Percentiles rank a stretch among this genome's conserved stretches.
These are phyloP conservation scores for Acidiella bohemica DNA, from an alignment of 495 filamentous ascomycete genomes.

Conservation along the genomic window DNA sequence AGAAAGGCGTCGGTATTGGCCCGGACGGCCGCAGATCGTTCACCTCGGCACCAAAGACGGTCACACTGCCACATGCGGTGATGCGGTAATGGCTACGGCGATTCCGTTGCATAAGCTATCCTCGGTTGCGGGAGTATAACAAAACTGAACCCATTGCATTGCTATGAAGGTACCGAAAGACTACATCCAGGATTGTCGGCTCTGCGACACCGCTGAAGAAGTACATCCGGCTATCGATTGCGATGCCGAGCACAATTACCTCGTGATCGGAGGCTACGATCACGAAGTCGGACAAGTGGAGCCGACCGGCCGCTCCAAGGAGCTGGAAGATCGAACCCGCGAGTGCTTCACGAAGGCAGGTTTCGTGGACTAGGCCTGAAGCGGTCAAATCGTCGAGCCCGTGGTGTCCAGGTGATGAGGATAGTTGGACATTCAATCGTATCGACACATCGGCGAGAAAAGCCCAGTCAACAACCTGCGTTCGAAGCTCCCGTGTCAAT, in stretches of 20 bases:
- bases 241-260: slow-evolving; percentile 39
- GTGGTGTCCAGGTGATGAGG: too few relatives aligned
- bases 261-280: slow-evolving; percentile 45
- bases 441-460: too few relatives aligned
- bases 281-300: slow-evolving; percentile 46
- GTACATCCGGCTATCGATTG: slow-evolving; percentile 44
- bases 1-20: slow-evolving; percentile 31
- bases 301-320: slow-evolving; percentile 2
- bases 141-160: slow-evolving; percentile 43
- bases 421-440: too few relatives aligned
- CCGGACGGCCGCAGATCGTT: slow-evolving; percentile 16
- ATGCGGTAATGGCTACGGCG: slow-evolving; percentile 42
- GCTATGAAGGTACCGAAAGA: slow-evolving; percentile 41
- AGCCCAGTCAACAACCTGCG: too few relatives aligned
- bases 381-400: slow-evolving; percentile 45
- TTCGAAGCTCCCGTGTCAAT: too few relatives aligned
- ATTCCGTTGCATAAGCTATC: slow-evolving; percentile 43
- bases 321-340: slow-evolving; percentile 32
- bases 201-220: slow-evolving; percentile 41
- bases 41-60: slow-evolving; percentile 34
- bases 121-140: slow-evolving; percentile 38
- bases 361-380: slow-evolving; percentile 40
- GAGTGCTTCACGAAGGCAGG: slow-evolving; percentile 39
- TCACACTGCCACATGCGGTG: slow-evolving; percentile 34
- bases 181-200: slow-evolving; percentile 37